Percentiles rank a stretch among this genome's conserved stretches.
Evolutionary conservation across 306 rosid genomes (phyloP).

Genomic region (Prunus mira): DNA sequence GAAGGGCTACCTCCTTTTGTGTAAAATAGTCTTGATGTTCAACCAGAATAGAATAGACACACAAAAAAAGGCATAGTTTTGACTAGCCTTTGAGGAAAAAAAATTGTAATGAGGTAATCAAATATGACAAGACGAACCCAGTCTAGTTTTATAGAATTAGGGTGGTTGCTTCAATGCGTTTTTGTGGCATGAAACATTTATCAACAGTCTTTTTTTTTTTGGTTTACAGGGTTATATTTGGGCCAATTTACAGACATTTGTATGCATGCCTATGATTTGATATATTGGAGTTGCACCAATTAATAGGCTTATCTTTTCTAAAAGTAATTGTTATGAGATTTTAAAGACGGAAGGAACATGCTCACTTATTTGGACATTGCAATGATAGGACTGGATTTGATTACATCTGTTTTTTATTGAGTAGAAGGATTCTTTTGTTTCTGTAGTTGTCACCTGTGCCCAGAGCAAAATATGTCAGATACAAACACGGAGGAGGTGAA

Average conservation of each 20-base stretch:
- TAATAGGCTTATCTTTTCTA: neutral
- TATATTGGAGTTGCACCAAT: neutral
- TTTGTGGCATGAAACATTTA: neutral
- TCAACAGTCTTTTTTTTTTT: neutral
- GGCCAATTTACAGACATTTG: neutral
- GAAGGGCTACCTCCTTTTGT: neutral
- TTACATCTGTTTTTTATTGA: slow-evolving; percentile 4
- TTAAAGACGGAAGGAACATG: neutral
- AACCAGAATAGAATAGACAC: neutral
- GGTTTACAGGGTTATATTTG: neutral
- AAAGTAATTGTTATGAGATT: neutral
- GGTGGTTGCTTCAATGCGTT: neutral
- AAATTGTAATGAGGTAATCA: neutral
- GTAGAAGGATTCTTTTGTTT: slow-evolving; percentile 13
- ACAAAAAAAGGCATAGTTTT: neutral
- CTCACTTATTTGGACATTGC: neutral
- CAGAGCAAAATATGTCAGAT: slow-evolving; percentile 52
- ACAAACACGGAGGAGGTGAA: slow-evolving; percentile 43
- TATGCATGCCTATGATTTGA: neutral
- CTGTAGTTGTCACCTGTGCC: slow-evolving; percentile 18
- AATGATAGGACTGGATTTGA: neutral
- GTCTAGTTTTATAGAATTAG: neutral
- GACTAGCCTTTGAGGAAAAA: neutral
- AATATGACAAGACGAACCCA: neutral
- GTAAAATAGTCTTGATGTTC: neutral